These are phyloP conservation scores for Bryum argenteum DNA, from an alignment of 225 moss, liverwort and hornwort genomes.

Conservation along the genomic window DNA sequence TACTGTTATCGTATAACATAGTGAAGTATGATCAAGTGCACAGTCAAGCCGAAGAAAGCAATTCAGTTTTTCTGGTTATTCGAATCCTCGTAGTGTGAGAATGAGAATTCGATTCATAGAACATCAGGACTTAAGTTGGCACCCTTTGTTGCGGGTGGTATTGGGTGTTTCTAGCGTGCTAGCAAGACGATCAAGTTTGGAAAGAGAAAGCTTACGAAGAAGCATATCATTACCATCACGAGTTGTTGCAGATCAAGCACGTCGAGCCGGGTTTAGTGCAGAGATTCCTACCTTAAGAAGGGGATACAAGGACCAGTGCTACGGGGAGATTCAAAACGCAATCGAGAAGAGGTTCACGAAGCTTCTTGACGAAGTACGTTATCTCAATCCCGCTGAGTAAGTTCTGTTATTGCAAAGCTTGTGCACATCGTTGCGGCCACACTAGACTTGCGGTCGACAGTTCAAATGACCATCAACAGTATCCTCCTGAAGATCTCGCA, in stretches of 20 bases:
- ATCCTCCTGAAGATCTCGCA: not conserved
- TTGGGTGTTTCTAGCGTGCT: constrained; percentile 15
- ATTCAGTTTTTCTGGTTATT: not conserved
- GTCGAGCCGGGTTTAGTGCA: constrained; percentile 3
- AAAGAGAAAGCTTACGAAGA: constrained; percentile 14
- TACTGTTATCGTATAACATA: not conserved
- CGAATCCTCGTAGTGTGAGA: not conserved
- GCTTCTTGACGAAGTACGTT: constrained; percentile 35
- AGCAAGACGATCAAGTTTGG: not conserved
- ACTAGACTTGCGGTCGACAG: not conserved
- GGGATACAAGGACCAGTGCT: constrained; percentile 72
- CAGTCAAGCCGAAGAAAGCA: not conserved
- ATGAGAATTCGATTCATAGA: not conserved
- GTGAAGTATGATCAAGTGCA: not conserved
- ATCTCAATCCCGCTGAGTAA: too few species aligned
- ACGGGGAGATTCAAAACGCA: constrained; percentile 72
- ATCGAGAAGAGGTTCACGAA: constrained; percentile 59
- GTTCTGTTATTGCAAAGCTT: not conserved
- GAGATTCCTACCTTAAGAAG: constrained; percentile 8
- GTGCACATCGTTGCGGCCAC: not conserved
- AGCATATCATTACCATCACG: constrained; percentile 24
- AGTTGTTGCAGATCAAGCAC: not conserved
- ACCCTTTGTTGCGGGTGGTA: not conserved
- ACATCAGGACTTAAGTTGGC: not conserved
- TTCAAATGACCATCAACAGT: not conserved